These are phyloP conservation scores for Rhodofomes roseus DNA, from an alignment of 1,284 basidiomycete genomes.

Conservation along the genomic window DNA sequence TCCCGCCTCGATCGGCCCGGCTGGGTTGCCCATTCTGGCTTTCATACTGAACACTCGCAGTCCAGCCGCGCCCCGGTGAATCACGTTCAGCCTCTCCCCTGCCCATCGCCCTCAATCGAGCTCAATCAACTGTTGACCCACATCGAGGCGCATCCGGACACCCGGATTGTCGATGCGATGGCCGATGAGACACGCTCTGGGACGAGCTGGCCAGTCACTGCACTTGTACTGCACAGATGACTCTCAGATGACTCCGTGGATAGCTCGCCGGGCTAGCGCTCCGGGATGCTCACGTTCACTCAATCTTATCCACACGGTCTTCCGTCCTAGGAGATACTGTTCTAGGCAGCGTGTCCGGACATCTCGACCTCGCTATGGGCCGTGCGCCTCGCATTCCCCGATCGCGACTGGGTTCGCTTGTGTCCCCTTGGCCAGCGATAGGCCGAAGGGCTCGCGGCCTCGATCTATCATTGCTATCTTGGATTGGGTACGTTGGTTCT, in stretches of 20 bases:
- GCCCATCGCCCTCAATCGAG: slow-evolving; percentile 19
- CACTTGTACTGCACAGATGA: not conserved
- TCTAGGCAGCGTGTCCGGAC: not conserved
- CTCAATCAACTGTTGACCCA: not conserved
- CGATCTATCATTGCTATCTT: not conserved
- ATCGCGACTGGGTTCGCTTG: not conserved
- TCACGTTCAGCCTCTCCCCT: not conserved
- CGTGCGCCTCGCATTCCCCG: not conserved
- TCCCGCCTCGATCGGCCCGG: not conserved
- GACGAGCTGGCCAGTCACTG: not conserved
- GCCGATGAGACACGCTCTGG: not conserved
- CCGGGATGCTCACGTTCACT: not conserved
- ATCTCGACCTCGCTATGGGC: not conserved
- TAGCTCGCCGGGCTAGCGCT: not conserved
- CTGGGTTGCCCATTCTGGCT: slow-evolving; percentile 1
- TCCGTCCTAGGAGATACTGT: not conserved
- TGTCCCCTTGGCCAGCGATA: not conserved
- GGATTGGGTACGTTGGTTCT: not conserved
- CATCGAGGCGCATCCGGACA: not conserved
- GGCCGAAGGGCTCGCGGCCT: not conserved
- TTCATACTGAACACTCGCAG: not conserved
- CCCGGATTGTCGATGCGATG: not conserved
- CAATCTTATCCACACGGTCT: slow-evolving; percentile 1
- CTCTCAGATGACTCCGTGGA: not conserved
- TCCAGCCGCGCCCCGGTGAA: not conserved